These are phyloP conservation scores for Schizosaccharomyces osmophilus DNA, from an alignment of 805 yeast species.

Conservation along the genomic window DNA sequence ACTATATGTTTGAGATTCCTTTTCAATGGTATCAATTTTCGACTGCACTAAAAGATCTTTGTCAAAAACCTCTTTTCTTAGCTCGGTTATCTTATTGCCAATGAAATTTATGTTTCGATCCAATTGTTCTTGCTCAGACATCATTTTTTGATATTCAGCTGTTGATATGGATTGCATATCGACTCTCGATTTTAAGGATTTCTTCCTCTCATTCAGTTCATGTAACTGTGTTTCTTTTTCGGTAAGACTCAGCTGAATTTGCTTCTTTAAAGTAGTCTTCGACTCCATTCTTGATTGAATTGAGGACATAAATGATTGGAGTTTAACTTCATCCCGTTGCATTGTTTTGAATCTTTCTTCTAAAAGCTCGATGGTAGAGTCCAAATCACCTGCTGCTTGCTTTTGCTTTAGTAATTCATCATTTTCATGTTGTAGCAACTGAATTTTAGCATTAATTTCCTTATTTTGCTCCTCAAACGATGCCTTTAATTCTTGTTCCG, in stretches of 20 bases:
- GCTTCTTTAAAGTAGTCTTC: background rate
- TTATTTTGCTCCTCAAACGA: background rate
- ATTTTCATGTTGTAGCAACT: conserved; percentile 17
- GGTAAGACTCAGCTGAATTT: background rate
- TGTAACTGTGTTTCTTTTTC: background rate
- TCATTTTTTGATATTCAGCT: conserved; percentile 36
- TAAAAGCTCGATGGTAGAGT: background rate
- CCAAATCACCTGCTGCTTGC: background rate
- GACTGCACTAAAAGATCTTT: conserved; percentile 12
- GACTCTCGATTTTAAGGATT: conserved; percentile 14
- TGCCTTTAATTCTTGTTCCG: background rate
- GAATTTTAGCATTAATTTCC: conserved; percentile 14
- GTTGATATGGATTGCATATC: conserved; percentile 20
- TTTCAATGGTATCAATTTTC: conserved; percentile 27
- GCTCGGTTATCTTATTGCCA: conserved; percentile 12
- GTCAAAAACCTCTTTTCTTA: conserved; percentile 19
- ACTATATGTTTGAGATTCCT: conserved; percentile 32
- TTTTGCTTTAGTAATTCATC: conserved; percentile 13
- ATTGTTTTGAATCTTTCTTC: background rate
- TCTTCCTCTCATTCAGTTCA: background rate
- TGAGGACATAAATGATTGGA: background rate
- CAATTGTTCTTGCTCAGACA: conserved; percentile 33
- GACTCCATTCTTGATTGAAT: background rate
- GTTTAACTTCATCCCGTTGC: background rate
- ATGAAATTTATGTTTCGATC: conserved; percentile 28